A percentile compares a stretch with the other conserved stretches of the same genome.
Conservation (phyloP, 2,329 filamentous ascomycete species). For the Cytospora piceicola region DNA sequence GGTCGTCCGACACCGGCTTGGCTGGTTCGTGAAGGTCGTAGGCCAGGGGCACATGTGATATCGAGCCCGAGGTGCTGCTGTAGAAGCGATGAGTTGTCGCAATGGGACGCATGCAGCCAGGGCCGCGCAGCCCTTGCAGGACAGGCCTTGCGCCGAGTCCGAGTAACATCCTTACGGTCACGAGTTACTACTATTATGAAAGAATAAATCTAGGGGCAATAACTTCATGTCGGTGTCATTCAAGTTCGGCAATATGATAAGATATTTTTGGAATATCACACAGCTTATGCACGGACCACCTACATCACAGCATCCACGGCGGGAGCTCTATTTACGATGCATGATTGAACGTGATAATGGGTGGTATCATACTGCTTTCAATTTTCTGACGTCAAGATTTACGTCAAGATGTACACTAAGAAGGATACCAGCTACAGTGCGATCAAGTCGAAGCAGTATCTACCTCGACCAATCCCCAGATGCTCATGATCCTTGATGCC, state of each 20-base stretch:
- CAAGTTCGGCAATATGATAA: not conserved
- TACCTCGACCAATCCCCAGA: not conserved
- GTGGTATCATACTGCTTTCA: not conserved
- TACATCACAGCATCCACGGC: not conserved
- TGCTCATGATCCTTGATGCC: not conserved
- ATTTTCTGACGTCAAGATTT: not conserved
- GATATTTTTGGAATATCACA: not conserved
- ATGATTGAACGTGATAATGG: not conserved
- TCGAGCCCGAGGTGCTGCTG: conserved; percentile 18
- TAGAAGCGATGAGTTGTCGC: conserved; percentile 12
- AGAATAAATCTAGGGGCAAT: not conserved
- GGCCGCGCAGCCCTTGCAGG: conserved; percentile 22
- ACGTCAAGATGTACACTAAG: not conserved
- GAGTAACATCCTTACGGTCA: conserved; percentile 20
- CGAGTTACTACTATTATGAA: not conserved
- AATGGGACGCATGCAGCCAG: conserved; percentile 8
- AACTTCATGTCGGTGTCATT: not conserved
- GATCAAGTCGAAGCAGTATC: not conserved
- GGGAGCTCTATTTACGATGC: not conserved
- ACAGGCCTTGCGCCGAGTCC: conserved; percentile 25
- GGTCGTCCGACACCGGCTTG: conserved; percentile 46
- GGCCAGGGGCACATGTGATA: conserved; percentile 48
- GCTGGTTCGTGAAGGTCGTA: conserved; percentile 70
- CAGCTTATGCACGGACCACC: conserved; percentile 22
- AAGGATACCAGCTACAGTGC: not conserved